Evolutionary conservation across 1,139 yeast species (phyloP).

Genomic region (Pichia sp.): DNA sequence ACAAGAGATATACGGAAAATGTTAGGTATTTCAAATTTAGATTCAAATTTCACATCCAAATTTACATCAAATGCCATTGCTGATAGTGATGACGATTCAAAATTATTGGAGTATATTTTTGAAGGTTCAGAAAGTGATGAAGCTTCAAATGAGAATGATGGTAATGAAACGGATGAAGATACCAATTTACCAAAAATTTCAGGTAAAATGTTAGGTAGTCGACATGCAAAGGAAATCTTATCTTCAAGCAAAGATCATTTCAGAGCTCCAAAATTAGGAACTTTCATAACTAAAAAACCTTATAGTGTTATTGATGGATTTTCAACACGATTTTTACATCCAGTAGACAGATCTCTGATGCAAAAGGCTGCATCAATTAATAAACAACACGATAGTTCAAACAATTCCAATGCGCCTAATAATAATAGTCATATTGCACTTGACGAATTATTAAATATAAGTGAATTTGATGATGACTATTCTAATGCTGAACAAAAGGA

Average conservation of each 20-base stretch:
- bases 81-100: conserved; percentile 27
- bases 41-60: conserved; percentile 11
- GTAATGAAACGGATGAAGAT: conserved; percentile 93
- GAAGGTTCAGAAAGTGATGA: conserved; percentile 19
- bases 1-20: conserved; percentile 15
- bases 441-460: conserved; percentile 81
- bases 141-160: conserved; percentile 27
- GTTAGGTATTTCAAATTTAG: conserved; percentile 15
- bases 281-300: conserved; percentile 82
- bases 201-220: conserved; percentile 55
- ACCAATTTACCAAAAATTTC: conserved; percentile 63
- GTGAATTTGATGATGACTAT: conserved; percentile 71
- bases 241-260: conserved; percentile 79
- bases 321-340: conserved; percentile 69
- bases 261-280: conserved; percentile 86
- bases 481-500: conserved; percentile 29
- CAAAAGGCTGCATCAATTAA: conserved; percentile 22
- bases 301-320: conserved; percentile 93
- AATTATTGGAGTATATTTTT: conserved; percentile 28
- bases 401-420: neutral
- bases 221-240: conserved; percentile 81
- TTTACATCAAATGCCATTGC: conserved; percentile 19
- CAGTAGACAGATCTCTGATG: conserved; percentile 28
- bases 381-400: conserved; percentile 1
- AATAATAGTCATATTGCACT: conserved; percentile 25